A percentile compares a stretch with the other conserved stretches of the same genome.
Evolutionary conservation across 2,329 filamentous ascomycete genomes (phyloP).

Genomic region (Colletotrichum aenigma): DNA sequence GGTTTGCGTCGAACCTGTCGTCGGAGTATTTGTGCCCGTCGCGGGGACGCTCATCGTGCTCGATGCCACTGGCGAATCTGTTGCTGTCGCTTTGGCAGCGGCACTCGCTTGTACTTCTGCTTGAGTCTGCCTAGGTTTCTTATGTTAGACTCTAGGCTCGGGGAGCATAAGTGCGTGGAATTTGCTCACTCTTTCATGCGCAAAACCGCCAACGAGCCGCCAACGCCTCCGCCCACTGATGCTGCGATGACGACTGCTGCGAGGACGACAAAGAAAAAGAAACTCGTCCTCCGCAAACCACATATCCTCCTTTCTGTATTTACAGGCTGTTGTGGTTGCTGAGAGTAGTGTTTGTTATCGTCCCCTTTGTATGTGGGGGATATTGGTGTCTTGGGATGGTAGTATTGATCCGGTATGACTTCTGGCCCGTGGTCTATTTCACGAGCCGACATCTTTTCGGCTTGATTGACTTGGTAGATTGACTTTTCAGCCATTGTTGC

Average conservation of each 20-base stretch:
- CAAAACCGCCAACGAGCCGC: constrained; percentile 2
- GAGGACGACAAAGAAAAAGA: not conserved
- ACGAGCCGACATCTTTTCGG: not conserved
- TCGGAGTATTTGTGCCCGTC: not conserved
- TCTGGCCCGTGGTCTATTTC: not conserved
- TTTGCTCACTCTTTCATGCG: not conserved
- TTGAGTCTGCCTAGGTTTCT: not conserved
- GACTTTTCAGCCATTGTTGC: not conserved
- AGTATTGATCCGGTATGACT: not conserved
- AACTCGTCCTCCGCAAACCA: not conserved
- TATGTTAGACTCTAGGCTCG: not conserved
- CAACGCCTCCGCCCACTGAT: constrained; percentile 11
- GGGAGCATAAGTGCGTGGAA: not conserved
- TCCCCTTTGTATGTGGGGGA: not conserved
- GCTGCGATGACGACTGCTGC: not conserved
- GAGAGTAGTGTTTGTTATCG: not conserved
- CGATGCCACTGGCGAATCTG: not conserved
- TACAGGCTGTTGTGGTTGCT: not conserved
- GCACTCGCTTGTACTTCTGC: not conserved
- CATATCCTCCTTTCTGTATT: not conserved
- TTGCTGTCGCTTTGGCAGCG: not conserved
- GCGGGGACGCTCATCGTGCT: not conserved
- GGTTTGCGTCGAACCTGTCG: not conserved
- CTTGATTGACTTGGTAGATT: not conserved
- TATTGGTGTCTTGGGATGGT: not conserved